Base-by-base conservation (phyloP, 1,284 basidiomycete species). In the Albatrellus sp. region DNA sequence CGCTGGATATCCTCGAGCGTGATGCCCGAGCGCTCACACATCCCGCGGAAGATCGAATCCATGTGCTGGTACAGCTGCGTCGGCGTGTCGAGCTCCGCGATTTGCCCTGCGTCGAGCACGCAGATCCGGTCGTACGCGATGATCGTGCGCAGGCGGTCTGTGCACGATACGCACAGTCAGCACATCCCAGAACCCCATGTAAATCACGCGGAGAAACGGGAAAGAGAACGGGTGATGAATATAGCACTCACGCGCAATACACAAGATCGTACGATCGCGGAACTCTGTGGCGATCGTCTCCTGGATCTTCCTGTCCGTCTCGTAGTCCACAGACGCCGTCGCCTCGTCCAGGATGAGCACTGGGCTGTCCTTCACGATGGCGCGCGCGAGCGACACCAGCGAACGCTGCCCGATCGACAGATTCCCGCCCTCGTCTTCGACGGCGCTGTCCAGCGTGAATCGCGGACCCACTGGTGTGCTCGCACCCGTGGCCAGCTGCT, bases 361-460 rank as follows among this genome's bases (percentile, higher is more conserved):
- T 54, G 75, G 79, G 8, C 80, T 72, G 54, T 88, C 72, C 53
- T 86, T 85, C 34, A 89, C 85, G 20, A 92, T 61, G 0, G 89
- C 89, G 19, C 89, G 70, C 6, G 88, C 89, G 33, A 91, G 68
- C 0, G 84, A 87, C 7, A 91, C 82, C 14, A 92, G 65, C 2
- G 81, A 85, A 8, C 87, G 73, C 73, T 90, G 54, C 10, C 42
- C 50, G 13, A 53, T 45, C 8, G 52, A 53, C 46, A 94, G 56
- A 58, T 94, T 96, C 17, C 67, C 68, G 20, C 91, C 92, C 58
- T 94, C 91, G 48, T 86, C 83, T 50, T 92, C 88, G 48, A 96
- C 77, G 2, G 75, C 62, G 30, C 75, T 84, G 57, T 94, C 90
- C 10, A 93, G 70, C 16, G 72, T 83, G 65, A 90, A 91, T 42